Percentiles rank a stretch among this genome's conserved stretches.
These are phyloP conservation scores for Pleurotus pulmonarius DNA, from an alignment of 768 basidiomycete genomes.

Conservation along the genomic window DNA sequence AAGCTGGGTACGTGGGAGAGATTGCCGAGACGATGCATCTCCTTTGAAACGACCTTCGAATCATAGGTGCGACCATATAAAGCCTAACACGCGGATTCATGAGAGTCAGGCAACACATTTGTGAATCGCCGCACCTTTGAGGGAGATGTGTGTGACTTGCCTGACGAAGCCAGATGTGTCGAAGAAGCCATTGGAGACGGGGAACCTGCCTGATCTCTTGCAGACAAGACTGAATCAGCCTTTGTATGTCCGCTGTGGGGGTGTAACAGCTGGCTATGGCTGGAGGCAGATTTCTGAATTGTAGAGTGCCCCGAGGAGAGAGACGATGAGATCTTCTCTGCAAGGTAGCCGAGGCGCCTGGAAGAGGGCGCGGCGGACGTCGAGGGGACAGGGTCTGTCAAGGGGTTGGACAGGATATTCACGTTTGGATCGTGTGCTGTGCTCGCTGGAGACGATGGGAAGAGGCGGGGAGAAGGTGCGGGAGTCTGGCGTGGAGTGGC, in stretches of 20 bases:
- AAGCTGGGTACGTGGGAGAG: conserved; percentile 37
- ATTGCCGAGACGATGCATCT: conserved; percentile 81
- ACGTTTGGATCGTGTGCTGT: conserved; percentile 29
- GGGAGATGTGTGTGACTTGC: conserved; percentile 46
- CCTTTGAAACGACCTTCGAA: conserved; percentile 73
- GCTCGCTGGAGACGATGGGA: conserved; percentile 13
- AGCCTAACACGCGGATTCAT: conserved; percentile 25
- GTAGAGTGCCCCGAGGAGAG: conserved; percentile 19
- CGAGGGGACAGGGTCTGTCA: conserved; percentile 24
- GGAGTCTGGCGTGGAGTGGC: conserved; percentile 45
- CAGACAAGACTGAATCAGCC: conserved; percentile 27
- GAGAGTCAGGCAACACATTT: conserved; percentile 11
- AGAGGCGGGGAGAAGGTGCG: conserved; percentile 33
- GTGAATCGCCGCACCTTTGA: conserved; percentile 36
- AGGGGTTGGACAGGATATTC: conserved; percentile 18
- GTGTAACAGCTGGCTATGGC: conserved; percentile 30
- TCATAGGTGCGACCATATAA: conserved; percentile 74
- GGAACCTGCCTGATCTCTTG: conserved; percentile 16
- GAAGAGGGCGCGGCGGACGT: conserved; percentile 24
- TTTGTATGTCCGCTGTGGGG: conserved; percentile 34
- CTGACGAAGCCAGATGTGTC: conserved; percentile 14
- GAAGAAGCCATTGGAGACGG: conserved; percentile 30
- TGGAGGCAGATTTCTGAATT: not conserved
- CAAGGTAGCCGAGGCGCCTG: conserved; percentile 38
- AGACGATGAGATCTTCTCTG: conserved; percentile 39